Base-by-base conservation (phyloP, 169 alveolate genomes). In the Cryptosporidium bovis region DNA sequence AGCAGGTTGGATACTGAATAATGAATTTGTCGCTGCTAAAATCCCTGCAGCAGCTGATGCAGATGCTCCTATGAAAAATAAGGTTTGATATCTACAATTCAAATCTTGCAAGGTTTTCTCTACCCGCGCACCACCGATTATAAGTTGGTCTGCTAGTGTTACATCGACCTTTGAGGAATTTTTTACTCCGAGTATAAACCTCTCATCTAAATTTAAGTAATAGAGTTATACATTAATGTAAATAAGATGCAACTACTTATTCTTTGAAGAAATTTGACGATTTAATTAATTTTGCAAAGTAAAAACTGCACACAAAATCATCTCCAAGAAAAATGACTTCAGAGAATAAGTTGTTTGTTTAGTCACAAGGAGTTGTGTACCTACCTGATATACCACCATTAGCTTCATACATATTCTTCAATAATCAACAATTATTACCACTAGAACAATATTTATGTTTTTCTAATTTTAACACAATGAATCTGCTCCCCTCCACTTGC, bases 61-160 rank as follows among this genome's bases (percentile, higher is more conserved):
- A 71, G 92, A 90, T 18, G 93, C 92, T 29, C 95, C 96, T 24
- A 93, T 84, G 71, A 95, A 95, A 84, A 95, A 95, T 36, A 95
- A 90, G 3, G 97, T 93, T 82, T 94, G 97, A 71, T 94, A 95
- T 48, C 95, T 90, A 77, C 95, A 93, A 85, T 94, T 94, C 82
- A 95, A 71, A 77, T 93, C 91, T 90, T 93, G 91, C 46, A 95
- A 93, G n/a, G 96, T 91, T 83, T 94, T 94, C 90, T 95, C 97
- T 62, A 95, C 91, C 20, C 95, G 90, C 51, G 95, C 97, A 20
- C 97, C 97, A 24, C 97, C 97, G 51, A 93, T 90, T 82, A 93
- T 96, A 90, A 95, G 77, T 58, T 94, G 96, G 51, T 87, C 93
- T 2, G 92, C 93, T 7, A 87, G 51, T 15, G 69, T 71, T 34